Conservation (phyloP, 108 stramenopile genomes). For the Pseudonitzschia multistriata region DNA sequence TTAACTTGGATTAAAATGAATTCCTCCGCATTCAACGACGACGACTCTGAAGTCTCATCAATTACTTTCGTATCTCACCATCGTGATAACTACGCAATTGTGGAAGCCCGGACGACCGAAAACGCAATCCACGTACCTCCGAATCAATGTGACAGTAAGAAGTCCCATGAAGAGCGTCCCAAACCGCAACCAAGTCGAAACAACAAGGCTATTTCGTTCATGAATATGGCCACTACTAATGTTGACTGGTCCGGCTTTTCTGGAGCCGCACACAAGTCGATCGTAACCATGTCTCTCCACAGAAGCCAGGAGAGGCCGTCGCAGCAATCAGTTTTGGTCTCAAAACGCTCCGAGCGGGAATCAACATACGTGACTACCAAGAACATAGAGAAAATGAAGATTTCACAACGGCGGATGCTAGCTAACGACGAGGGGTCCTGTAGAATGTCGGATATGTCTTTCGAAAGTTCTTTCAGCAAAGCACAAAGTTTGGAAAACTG, state of each 20-base stretch:
- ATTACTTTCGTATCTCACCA: not conserved
- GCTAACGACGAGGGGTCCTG: not conserved
- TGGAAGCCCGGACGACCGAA: not conserved
- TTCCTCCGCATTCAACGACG: not conserved
- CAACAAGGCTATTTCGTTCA: not conserved
- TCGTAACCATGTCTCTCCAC: not conserved
- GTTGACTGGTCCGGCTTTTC: slow-evolving; percentile 34
- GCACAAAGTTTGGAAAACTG: not conserved
- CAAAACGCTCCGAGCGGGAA: not conserved
- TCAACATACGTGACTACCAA: not conserved
- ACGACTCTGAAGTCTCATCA: not conserved
- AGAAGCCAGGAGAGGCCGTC: not conserved
- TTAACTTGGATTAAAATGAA: not conserved
- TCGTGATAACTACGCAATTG: not conserved
- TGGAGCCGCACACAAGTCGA: slow-evolving; percentile 14
- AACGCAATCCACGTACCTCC: slow-evolving; percentile 17
- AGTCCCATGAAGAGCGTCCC: slow-evolving; percentile 11
- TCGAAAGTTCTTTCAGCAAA: not conserved
- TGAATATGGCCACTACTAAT: slow-evolving; percentile 2
- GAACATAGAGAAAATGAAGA: not conserved
- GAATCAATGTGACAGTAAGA: slow-evolving; percentile 9
- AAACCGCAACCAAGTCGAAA: slow-evolving; percentile 6
- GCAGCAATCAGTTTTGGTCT: not conserved
- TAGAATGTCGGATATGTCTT: not conserved
- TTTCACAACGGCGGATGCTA: not conserved